Conservation (phyloP, 257 asterid species). For the Leptodermis oblonga region DNA sequence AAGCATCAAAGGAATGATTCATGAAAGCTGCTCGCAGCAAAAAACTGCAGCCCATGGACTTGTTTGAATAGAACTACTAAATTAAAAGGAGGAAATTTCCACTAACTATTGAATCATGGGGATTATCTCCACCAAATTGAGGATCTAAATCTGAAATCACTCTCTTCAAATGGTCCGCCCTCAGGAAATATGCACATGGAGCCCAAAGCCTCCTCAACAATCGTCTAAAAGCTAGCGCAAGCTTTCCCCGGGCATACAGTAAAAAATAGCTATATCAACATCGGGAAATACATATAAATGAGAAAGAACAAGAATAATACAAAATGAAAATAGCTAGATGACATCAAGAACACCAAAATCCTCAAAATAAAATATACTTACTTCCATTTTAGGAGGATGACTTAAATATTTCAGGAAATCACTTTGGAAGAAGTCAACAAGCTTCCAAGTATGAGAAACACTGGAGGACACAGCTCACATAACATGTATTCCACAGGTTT, state of each 20-base stretch:
- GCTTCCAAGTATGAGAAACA: slow-evolving; percentile 42
- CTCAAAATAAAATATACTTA: slow-evolving; percentile 23
- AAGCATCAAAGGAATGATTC: too few relatives aligned
- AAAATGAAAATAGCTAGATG: too few relatives aligned
- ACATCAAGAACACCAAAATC: neutral
- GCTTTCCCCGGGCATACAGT: slow-evolving; percentile 52
- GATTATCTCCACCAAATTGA: slow-evolving; percentile 56
- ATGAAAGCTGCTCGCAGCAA: too few relatives aligned
- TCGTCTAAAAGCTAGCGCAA: slow-evolving; percentile 66
- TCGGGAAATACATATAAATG: neutral
- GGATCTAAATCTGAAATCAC: slow-evolving; percentile 57
- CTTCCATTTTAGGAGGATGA: slow-evolving; percentile 62
- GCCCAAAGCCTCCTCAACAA: slow-evolving; percentile 65
- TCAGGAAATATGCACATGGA: slow-evolving; percentile 43
- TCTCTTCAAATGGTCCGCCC: slow-evolving; percentile 56
- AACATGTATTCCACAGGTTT: slow-evolving; percentile 34
- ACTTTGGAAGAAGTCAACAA: slow-evolving; percentile 68
- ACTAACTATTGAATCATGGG: slow-evolving; percentile 76
- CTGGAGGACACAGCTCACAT: slow-evolving; percentile 32
- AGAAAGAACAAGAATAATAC: neutral
- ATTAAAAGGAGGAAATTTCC: slow-evolving; percentile 8
- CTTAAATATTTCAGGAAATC: slow-evolving; percentile 53
- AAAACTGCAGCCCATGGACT: neutral
- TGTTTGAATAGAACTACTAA: neutral
- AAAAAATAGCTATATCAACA: slow-evolving; percentile 12